Percentiles rank a stretch among this genome's conserved stretches.
Conservation (phyloP, 495 filamentous ascomycete species). For the Oleoguttula mirabilis region DNA sequence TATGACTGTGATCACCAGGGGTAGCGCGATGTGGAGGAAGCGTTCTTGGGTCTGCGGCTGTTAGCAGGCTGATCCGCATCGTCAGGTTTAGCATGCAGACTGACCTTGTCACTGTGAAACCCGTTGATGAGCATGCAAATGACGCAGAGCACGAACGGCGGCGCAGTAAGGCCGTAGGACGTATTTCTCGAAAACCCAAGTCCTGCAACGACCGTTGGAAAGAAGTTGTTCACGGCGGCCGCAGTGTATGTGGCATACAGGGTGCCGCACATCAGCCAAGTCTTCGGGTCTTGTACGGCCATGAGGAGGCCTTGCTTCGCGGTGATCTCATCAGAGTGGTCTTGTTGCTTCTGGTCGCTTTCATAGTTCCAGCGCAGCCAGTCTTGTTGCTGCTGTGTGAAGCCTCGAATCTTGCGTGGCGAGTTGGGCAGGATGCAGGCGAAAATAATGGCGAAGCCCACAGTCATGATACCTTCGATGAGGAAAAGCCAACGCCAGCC, state of each 20-base stretch:
- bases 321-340: conserved; percentile 3
- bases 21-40: conserved; percentile 61
- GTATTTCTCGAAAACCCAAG: conserved; percentile 54
- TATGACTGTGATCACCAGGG: conserved; percentile 53
- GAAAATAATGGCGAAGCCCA: conserved; percentile 40
- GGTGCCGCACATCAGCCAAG: conserved; percentile 55
- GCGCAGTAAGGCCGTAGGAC: conserved; percentile 65
- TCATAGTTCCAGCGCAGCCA: conserved; percentile 65
- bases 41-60: conserved; percentile 39
- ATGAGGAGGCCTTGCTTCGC: conserved; percentile 50
- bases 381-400: conserved; percentile 55
- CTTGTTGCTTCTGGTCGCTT: conserved; percentile 58
- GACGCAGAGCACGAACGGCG: conserved; percentile 47
- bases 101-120: conserved; percentile 66
- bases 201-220: conserved; percentile 71
- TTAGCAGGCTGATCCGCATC: neutral
- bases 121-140: conserved; percentile 60
- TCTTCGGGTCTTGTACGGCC: conserved; percentile 62
- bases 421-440: conserved; percentile 65
- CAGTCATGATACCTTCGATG: conserved; percentile 55
- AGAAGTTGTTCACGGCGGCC: conserved; percentile 46
- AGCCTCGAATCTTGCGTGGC: conserved; percentile 63
- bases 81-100: too few relatives aligned
- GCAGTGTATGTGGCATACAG: conserved; percentile 38
- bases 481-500: conserved; percentile 58